Percentiles rank a stretch among this genome's conserved stretches.
Conservation (phyloP, 768 basidiomycete genomes). For the Boletus speciosus region DNA sequence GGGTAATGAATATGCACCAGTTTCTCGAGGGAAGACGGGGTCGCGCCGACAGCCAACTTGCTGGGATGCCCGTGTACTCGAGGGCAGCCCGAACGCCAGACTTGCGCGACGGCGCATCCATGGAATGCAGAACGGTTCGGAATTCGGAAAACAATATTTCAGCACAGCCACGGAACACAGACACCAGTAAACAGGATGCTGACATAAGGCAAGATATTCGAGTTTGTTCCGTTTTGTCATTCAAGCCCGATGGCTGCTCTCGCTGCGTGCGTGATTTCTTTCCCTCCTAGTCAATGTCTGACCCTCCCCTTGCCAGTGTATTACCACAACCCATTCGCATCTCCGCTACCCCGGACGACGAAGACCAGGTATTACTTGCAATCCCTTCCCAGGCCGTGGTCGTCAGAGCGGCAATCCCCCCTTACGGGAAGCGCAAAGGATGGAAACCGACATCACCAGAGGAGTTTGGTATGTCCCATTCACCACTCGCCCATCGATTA, state of each 20-base stretch:
- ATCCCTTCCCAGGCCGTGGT: conserved; percentile 39
- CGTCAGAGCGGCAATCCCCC: conserved; percentile 58
- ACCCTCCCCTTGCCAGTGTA: conserved; percentile 39
- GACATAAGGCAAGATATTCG: conserved; percentile 14
- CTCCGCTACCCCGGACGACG: conserved; percentile 55
- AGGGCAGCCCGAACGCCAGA: conserved; percentile 64
- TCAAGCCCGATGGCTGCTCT: conserved; percentile 55
- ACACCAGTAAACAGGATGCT: conserved; percentile 20
- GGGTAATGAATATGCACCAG: conserved; percentile 87
- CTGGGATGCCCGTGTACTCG: conserved; percentile 63
- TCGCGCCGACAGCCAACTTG: conserved; percentile 78
- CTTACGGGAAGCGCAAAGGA: conserved; percentile 79
- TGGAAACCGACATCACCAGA: conserved; percentile 84
- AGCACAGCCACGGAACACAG: conserved; percentile 25
- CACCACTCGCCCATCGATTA: conserved; percentile 1
- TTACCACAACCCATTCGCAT: conserved; percentile 66
- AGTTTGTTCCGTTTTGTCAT: conserved; percentile 21
- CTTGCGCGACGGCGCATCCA: conserved; percentile 21
- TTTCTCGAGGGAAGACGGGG: conserved; percentile 88
- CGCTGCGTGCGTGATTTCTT: conserved; percentile 57
- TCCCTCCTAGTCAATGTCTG: not conserved
- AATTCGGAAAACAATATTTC: conserved; percentile 18
- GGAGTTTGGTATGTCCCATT: conserved; percentile 68
- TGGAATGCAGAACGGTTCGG: conserved; percentile 9
- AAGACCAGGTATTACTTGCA: conserved; percentile 43